Evolutionary conservation across 2,329 filamentous ascomycete genomes (phyloP), one percentile per base, ranked within the genome.

Genomic region (Pseudofabraea citricarpa): DNA sequence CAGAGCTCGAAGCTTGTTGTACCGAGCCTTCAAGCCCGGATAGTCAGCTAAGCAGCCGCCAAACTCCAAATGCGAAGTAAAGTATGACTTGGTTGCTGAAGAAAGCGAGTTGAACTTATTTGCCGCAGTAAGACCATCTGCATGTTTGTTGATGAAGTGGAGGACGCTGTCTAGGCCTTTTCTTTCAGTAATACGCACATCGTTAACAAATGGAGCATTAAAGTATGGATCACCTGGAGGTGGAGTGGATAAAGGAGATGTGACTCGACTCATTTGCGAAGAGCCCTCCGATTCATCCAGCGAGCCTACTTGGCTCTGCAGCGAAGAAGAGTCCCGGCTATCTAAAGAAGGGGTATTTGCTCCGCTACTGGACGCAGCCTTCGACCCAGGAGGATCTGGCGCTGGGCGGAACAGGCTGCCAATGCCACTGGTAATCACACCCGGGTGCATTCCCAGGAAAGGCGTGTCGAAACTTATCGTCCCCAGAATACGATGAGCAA

Each of bases 381-480:
- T 45, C 33, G 36, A 32, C 10, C 46, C 41, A 4, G 60, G 58
- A 37, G 59, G 58, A 36, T 69, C 65, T 40, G 65, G 67, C 23
- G 64, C 64, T 20, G 74, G 66, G 26, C 68, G 70, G 63, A 95
- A 93, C 9, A 95, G 72, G 57, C 87, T 91, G 2, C 82, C 77
- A 42, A 95, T 76, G 2, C 90, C 88, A 27, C 86, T 86, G n/a
- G 82, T 77, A 32, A 95, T 78, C 32, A 96, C 85, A 5, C 90
- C 87, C 1, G 89, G 90, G 63, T 96, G 89, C 60, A 96, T 84
- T 3, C 90, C 90, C 5, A 95, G 71, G 46, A 94, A 89, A 0
- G 90, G 90, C 0, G 87, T 85, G 63, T 96, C 90, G 38, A 95
- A 83, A 44, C 86, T 87, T 44, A 96, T 72, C 4, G 83, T 83